phyloP scores from a whole-genome alignment of 2,329 filamentous ascomycete species.

The Fusarium armeniacum region DNA sequence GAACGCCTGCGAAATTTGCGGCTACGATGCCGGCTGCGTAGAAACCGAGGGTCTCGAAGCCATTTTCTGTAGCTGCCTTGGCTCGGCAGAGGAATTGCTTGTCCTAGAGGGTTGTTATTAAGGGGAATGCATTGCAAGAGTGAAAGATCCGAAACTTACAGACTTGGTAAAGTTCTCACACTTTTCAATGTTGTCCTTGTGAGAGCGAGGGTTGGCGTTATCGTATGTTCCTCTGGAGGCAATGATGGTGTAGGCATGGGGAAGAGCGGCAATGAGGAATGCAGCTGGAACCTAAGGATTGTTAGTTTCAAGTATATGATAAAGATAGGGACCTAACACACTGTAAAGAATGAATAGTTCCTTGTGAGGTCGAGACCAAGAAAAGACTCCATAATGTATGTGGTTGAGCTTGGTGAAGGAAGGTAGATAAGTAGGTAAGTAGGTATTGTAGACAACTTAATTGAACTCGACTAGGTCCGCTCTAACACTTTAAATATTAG shows the following conservation, averaged over 20 bases:
- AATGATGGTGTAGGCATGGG: slow-evolving; percentile 54
- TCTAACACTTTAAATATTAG: slow-evolving; percentile 2
- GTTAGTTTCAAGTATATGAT: not conserved
- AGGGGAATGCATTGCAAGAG: too few species aligned
- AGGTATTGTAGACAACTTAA: not conserved
- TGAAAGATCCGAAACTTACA: slow-evolving; percentile 32
- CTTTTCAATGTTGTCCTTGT: slow-evolving; percentile 51
- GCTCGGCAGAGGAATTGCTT: slow-evolving; percentile 69
- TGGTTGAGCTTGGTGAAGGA: not conserved
- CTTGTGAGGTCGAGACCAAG: slow-evolving; percentile 55
- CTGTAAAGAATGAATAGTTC: slow-evolving; percentile 55
- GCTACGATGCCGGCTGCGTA: slow-evolving; percentile 61
- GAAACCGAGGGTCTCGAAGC: slow-evolving; percentile 61
- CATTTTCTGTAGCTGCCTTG: slow-evolving; percentile 63
- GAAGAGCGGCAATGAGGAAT: slow-evolving; percentile 54
- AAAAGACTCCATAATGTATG: slow-evolving; percentile 50
- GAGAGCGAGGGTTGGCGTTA: slow-evolving; percentile 56
- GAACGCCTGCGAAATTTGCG: slow-evolving; percentile 61
- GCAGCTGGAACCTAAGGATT: slow-evolving; percentile 57
- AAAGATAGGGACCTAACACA: slow-evolving; percentile 11
- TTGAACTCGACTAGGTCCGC: not conserved
- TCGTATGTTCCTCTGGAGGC: slow-evolving; percentile 54
- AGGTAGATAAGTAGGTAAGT: not conserved
- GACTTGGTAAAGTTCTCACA: slow-evolving; percentile 52
- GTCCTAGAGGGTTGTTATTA: slow-evolving; percentile 52